phyloP scores from a whole-genome alignment of 164 flowering plant species.

The Sedum album region DNA sequence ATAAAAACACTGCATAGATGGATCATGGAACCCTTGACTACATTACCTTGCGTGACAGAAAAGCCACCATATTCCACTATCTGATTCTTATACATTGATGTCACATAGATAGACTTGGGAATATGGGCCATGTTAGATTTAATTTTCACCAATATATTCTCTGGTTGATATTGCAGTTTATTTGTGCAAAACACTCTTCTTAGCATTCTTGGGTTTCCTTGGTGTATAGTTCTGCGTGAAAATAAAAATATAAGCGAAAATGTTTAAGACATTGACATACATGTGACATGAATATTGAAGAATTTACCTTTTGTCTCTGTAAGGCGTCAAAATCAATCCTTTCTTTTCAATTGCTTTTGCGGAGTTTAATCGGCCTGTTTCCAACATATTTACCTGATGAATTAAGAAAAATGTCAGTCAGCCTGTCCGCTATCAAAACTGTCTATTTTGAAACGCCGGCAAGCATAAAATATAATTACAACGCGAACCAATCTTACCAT shows the following conservation, averaged over 20 bases:
- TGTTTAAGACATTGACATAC: background rate
- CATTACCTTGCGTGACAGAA: too few species aligned
- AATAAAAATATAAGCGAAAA: background rate
- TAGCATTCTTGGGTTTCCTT: too few species aligned
- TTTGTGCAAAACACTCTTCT: conserved; percentile 84
- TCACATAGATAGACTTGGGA: too few species aligned
- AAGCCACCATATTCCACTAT: too few species aligned
- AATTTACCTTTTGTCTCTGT: conserved; percentile 61
- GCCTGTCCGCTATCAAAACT: too few species aligned
- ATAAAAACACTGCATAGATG: background rate
- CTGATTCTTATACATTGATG: too few species aligned
- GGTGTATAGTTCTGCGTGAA: conserved; percentile 51
- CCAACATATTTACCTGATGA: conserved; percentile 58
- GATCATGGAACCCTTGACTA: background rate
- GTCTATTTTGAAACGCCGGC: background rate
- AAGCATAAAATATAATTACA: too few species aligned
- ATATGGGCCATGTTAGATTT: too few species aligned
- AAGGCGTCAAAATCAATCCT: conserved; percentile 67
- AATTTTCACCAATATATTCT: background rate
- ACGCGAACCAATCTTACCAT: conserved; percentile 36
- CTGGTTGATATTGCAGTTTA: conserved; percentile 18
- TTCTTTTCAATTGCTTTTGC: conserved; percentile 83
- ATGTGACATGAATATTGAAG: background rate
- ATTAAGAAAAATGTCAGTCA: background rate
- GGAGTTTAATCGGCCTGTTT: conserved; percentile 62